A percentile compares a stretch with the other conserved stretches of the same genome.
Evolutionary conservation across 2,329 filamentous ascomycete species (phyloP).

Genomic region (Fusarium mexicanum): DNA sequence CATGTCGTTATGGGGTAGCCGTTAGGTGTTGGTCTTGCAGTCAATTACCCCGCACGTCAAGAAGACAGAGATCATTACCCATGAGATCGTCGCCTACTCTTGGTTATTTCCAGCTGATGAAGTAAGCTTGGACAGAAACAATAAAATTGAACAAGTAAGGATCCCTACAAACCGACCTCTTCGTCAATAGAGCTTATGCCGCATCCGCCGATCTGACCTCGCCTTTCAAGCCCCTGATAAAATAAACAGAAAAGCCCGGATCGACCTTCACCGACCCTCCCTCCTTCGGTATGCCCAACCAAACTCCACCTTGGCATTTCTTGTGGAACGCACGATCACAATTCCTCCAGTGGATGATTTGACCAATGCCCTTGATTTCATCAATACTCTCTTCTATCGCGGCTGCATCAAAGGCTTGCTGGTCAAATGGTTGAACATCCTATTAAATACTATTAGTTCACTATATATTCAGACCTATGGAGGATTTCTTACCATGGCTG

Average conservation of each 20-base stretch:
- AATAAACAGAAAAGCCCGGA: neutral
- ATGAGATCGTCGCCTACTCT: neutral
- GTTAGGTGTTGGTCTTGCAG: neutral
- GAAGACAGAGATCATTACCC: neutral
- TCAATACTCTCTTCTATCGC: neutral
- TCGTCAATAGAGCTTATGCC: neutral
- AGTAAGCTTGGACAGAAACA: neutral
- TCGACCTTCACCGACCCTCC: neutral
- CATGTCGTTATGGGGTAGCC: rapidly evolving
- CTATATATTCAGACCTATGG: too few relatives aligned
- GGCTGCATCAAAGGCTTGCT: neutral
- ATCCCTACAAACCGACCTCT: rapidly evolving
- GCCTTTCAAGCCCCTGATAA: neutral
- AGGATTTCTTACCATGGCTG: neutral
- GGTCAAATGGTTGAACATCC: neutral
- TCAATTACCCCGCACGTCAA: neutral
- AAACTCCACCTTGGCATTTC: neutral
- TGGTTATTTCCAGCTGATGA: rapidly evolving
- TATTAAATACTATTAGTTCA: rapidly evolving
- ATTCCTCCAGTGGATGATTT: neutral
- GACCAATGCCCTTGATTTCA: neutral
- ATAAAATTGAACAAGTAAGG: rapidly evolving
- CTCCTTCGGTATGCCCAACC: neutral
- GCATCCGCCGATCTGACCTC: neutral
- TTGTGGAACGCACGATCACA: neutral